These are phyloP conservation scores for Triticum dicoccoides DNA, from an alignment of 176 grass and related monocot genomes.

Conservation along the genomic window DNA sequence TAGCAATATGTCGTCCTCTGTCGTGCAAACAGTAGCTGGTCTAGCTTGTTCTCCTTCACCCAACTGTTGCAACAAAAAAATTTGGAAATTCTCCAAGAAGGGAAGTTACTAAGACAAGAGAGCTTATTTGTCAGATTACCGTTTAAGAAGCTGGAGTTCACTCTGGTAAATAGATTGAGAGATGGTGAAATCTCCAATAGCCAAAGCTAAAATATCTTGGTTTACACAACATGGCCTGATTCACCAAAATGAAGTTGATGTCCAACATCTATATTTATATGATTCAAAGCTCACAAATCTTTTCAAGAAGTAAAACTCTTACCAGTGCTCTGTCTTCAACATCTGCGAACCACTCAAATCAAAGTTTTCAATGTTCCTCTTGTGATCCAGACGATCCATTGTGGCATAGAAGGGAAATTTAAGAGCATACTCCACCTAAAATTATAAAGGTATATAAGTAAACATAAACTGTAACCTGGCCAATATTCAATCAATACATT, in stretches of 20 bases:
- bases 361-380: conserved; percentile 68
- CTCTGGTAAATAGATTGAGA: conserved; percentile 49
- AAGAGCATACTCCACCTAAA: conserved; percentile 62
- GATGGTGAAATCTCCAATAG: conserved; percentile 43
- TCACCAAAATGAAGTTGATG: neutral
- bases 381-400: conserved; percentile 77
- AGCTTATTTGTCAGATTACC: conserved; percentile 21
- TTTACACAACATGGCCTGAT: conserved; percentile 37
- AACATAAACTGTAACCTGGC: neutral
- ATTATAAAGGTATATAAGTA: neutral
- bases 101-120: neutral
- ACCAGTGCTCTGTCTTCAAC: conserved; percentile 51
- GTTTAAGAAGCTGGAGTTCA: conserved; percentile 63
- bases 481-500: neutral
- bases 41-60: conserved; percentile 60
- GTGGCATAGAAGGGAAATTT: conserved; percentile 65
- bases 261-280: neutral
- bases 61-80: conserved; percentile 37
- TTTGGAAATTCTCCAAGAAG: neutral
- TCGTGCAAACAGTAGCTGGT: conserved; percentile 66
- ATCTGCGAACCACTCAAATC: conserved; percentile 23
- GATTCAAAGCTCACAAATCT: too few species aligned
- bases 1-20: conserved; percentile 67
- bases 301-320: conserved; percentile 10
- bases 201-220: conserved; percentile 49